Evolutionary conservation across 169 alveolate species (phyloP).

Genomic region (Babesia gibsoni): DNA sequence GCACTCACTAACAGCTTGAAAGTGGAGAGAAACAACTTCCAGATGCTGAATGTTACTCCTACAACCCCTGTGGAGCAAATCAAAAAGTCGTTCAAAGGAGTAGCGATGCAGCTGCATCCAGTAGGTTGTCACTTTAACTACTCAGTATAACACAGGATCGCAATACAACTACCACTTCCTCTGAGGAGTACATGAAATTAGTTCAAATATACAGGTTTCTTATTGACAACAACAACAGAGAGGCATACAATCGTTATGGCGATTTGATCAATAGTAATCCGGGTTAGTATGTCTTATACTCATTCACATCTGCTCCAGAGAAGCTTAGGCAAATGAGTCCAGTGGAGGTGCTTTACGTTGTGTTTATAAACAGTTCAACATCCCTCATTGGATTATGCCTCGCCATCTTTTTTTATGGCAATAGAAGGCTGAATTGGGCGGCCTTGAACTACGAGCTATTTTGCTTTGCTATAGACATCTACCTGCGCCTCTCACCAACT

Average conservation of each 20-base stretch:
- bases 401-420: constrained; percentile 22
- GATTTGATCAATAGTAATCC: constrained; percentile 16
- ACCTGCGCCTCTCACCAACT: constrained; percentile 39
- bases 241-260: constrained; percentile 31
- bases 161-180: constrained; percentile 28
- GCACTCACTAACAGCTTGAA: constrained; percentile 11
- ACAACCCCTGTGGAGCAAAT: constrained; percentile 86
- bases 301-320: not conserved
- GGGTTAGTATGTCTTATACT: not conserved
- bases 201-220: constrained; percentile 36
- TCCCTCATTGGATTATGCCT: constrained; percentile 23
- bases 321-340: constrained; percentile 14
- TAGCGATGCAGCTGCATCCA: constrained; percentile 56
- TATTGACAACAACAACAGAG: constrained; percentile 16
- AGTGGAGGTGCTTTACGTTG: constrained; percentile 38
- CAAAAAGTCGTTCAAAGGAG: constrained; percentile 90
- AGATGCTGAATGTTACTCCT: constrained; percentile 86
- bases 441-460: constrained; percentile 42
- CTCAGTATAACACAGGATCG: constrained; percentile 32
- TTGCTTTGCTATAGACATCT: constrained; percentile 38
- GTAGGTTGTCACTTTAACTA: not conserved
- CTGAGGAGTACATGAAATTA: constrained; percentile 23
- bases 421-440: constrained; percentile 10
- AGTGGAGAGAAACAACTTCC: constrained; percentile 78
- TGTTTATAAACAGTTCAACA: constrained; percentile 20